A percentile compares a stretch with the other conserved stretches of the same genome.
Conservation (phyloP, 2,329 filamentous ascomycete genomes). For the Xylariaceae sp. region DNA sequence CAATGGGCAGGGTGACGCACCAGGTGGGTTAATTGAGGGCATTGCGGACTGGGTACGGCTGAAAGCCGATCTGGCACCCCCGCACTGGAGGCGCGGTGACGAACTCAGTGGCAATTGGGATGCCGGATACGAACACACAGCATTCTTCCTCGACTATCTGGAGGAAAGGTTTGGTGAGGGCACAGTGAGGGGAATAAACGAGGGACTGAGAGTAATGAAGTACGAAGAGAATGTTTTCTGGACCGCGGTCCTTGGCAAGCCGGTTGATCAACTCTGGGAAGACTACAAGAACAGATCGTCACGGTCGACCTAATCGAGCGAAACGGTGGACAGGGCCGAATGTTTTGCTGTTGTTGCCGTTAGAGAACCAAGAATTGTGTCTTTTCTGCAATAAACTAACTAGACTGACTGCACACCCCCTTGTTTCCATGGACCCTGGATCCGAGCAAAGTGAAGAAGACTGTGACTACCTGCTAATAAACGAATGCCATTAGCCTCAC, state of each 20-base stretch:
- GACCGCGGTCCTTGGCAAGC: constrained; percentile 60
- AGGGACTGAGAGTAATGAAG: constrained; percentile 54
- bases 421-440: no score
- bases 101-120: constrained; percentile 62
- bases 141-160: constrained; percentile 83
- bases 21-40: constrained; percentile 80
- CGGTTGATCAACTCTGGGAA: constrained; percentile 65
- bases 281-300: constrained; percentile 52
- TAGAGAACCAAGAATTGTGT: no score
- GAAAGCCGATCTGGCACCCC: constrained; percentile 64
- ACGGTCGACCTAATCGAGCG: no score
- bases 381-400: no score
- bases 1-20: constrained; percentile 56
- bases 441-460: no score
- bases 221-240: constrained; percentile 65
- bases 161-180: constrained; percentile 60
- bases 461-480: no score
- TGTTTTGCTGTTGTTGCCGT: no score
- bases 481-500: no score
- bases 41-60: constrained; percentile 90
- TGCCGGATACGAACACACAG: constrained; percentile 82
- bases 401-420: no score
- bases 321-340: no score
- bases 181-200: constrained; percentile 60
- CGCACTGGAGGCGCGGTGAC: constrained; percentile 66